Conservation (phyloP, 352 stramenopile species). For the Phytopythium sindhum region DNA sequence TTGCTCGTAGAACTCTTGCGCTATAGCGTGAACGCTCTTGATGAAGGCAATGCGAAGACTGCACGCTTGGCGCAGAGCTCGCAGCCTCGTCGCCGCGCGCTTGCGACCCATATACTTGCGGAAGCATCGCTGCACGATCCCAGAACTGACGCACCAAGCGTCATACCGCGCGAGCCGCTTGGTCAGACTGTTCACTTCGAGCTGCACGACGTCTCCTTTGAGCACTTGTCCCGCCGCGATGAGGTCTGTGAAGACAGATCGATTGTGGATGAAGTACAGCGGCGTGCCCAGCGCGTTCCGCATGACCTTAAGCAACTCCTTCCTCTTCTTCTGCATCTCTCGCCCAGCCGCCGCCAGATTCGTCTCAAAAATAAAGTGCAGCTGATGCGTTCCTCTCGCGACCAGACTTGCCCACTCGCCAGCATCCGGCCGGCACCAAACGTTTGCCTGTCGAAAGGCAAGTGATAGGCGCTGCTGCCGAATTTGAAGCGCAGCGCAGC, state of each 20-base stretch:
- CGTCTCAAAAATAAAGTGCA: constrained; percentile 68
- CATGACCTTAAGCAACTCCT: constrained; percentile 43
- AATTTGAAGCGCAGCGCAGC: constrained; percentile 66
- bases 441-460: constrained; percentile 40
- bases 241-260: constrained; percentile 40
- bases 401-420: constrained; percentile 69
- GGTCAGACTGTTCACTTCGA: constrained; percentile 55
- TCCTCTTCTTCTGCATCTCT: constrained; percentile 49
- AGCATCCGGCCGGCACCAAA: constrained; percentile 72
- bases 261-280: constrained; percentile 48
- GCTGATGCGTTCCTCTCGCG: constrained; percentile 54
- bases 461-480: constrained; percentile 39
- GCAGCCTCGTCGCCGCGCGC: constrained; percentile 19
- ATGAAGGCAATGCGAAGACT: constrained; percentile 1
- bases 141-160: constrained; percentile 40
- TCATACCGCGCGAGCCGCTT: constrained; percentile 69
- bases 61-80: constrained; percentile 20
- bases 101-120: constrained; percentile 37
- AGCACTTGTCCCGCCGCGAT: constrained; percentile 53
- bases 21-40: neutral
- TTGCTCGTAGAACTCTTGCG: constrained; percentile 21
- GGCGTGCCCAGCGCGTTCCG: constrained; percentile 53
- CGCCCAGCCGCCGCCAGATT: constrained; percentile 48
- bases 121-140: constrained; percentile 60
- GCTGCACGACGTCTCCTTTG: constrained; percentile 65